Base-by-base conservation (phyloP, 169 alveolate genomes). In the Babesia ovis region DNA sequence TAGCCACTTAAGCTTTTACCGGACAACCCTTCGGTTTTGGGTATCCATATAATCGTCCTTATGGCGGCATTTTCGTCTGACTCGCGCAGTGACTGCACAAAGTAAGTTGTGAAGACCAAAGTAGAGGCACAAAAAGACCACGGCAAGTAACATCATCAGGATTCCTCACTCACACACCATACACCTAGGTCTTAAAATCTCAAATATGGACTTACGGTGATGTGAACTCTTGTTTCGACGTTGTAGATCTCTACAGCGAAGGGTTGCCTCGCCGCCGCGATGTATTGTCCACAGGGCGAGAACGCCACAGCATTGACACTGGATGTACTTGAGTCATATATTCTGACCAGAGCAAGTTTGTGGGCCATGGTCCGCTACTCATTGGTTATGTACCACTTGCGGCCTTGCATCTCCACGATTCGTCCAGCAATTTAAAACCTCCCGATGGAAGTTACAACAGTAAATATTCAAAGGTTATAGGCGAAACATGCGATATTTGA, bases 281-380 rank as follows among this genome's bases (percentile, higher is more conserved):
- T 42, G 42, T 62, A 81, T 31, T 66, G 79, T 16, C 84, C 89
- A 68, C 89, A 81, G 23, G 83, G 82, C 60, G 89, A 81, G 57
- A 81, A 81, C 18, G 84, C 69, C 8, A 64, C 66, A 25, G 89
- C 76, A n/a, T 81, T 64, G 3, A 81, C 77, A 39, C 76, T 51
- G 45, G 69, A 62, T 16, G 57, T 61, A 22, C 34, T 45, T 8
- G 82, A 69, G 25, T 79, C 68, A 37, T 64, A 57, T 31, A 79
- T 79, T 42, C 73, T 68, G 22, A 79, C 62, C 45, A 68, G 70
- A 22, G 69, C 27, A n/a, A 79, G 84, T 68, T 79, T 68, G 55
- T 79, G 57, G 31, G 66, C 32, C 86, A 79, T 79, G 57, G 16
- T 77, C n/a, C 50, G 48, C 54, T n/a, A 22, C 8, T 12, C 45